Evolutionary conservation across 192 early-diverging fungal genomes (phyloP).

Genomic region (Chytriomyces hyalinus): DNA sequence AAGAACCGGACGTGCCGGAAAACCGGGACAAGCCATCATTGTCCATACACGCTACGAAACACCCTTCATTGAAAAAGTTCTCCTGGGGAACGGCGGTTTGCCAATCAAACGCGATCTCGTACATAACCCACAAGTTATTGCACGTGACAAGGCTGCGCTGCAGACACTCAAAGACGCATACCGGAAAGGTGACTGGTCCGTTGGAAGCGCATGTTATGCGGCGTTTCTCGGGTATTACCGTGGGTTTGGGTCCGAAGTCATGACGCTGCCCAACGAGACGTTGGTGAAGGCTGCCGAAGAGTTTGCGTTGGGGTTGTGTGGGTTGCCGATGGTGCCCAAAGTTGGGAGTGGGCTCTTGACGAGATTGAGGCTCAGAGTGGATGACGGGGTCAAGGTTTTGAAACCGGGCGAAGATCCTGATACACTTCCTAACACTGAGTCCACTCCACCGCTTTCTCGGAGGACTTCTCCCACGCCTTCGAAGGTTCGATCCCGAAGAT

Average conservation of each 20-base stretch:
- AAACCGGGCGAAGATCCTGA: neutral
- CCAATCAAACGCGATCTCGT: constrained; percentile 44
- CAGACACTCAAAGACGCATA: constrained; percentile 29
- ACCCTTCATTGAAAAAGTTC: constrained; percentile 62
- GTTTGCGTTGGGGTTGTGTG: constrained; percentile 38
- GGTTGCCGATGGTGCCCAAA: constrained; percentile 27
- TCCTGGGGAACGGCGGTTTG: constrained; percentile 17
- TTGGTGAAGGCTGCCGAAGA: constrained; percentile 40
- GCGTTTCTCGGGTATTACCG: constrained; percentile 65
- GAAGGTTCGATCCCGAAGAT: too few relatives aligned
- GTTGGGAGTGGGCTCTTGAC: constrained; percentile 25
- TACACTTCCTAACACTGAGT: too few relatives aligned
- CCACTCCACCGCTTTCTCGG: too few relatives aligned
- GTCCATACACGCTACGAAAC: constrained; percentile 82
- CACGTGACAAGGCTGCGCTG: constrained; percentile 25
- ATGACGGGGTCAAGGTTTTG: constrained; percentile 26
- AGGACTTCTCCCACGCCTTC: too few relatives aligned
- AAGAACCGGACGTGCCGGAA: constrained; percentile 94
- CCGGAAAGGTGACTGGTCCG: constrained; percentile 43
- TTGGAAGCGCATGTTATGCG: constrained; percentile 43
- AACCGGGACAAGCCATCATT: constrained; percentile 84
- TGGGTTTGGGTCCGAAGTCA: neutral
- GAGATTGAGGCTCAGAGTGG: constrained; percentile 10
- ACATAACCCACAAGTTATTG: constrained; percentile 26
- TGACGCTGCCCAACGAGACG: constrained; percentile 23